phyloP scores from a whole-genome alignment of 148 eudicot species.

The Fagopyrum homotropicum region DNA sequence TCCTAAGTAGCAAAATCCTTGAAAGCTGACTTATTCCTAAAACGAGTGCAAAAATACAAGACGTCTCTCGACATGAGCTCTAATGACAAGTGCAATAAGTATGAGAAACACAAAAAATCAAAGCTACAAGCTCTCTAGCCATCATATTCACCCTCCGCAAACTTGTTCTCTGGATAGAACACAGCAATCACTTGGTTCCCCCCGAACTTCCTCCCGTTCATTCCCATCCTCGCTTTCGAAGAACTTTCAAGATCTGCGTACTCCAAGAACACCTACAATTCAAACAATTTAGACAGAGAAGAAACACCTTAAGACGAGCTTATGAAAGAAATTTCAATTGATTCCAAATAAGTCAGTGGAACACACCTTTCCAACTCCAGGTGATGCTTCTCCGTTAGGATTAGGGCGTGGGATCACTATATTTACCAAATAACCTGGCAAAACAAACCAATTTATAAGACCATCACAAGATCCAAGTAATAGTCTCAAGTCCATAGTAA shows the following conservation, averaged over 20 bases:
- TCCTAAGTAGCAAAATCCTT: background rate
- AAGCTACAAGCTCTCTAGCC: conserved; percentile 16
- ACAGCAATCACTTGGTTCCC: conserved; percentile 83
- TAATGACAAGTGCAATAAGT: background rate
- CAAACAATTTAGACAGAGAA: background rate
- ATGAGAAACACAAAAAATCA: too few relatives aligned
- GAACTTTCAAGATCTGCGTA: conserved; percentile 71
- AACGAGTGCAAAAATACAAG: background rate
- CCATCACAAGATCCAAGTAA: background rate
- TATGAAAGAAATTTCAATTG: background rate
- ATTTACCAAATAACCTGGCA: conserved; percentile 64
- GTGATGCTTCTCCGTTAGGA: conserved; percentile 57
- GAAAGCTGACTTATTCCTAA: background rate
- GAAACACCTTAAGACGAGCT: background rate
- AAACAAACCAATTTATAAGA: background rate
- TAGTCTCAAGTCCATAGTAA: background rate
- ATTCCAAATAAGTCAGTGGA: background rate
- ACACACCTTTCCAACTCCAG: conserved; percentile 93
- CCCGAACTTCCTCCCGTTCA: conserved; percentile 78
- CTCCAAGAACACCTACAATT: conserved; percentile 72
- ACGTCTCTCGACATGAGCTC: too few relatives aligned
- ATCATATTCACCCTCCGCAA: conserved; percentile 62
- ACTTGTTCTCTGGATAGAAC: conserved; percentile 69
- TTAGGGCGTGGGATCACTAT: conserved; percentile 81
- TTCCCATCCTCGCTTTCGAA: conserved; percentile 58